A percentile compares a stretch with the other conserved stretches of the same genome.
phyloP scores from a whole-genome alignment of 2,329 filamentous ascomycete species.

The Tetracladium maxilliforme region DNA sequence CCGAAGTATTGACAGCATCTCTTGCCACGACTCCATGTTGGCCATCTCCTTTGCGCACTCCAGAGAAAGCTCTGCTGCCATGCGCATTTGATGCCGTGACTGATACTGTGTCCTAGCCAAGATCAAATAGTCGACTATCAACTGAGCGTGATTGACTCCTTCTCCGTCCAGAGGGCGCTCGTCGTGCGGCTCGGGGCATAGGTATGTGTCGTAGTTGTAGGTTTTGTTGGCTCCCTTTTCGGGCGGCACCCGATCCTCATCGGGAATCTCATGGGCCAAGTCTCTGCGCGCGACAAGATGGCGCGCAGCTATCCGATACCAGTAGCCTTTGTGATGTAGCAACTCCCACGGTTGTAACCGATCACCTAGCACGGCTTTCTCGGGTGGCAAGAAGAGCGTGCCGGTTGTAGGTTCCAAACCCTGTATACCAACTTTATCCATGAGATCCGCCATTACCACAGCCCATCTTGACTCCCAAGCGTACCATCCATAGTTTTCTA shows the following conservation, averaged over 20 bases:
- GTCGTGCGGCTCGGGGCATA: conserved; percentile 48
- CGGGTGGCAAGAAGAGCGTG: conserved; percentile 35
- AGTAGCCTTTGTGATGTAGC: conserved; percentile 53
- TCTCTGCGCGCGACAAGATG: conserved; percentile 36
- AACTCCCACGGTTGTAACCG: conserved; percentile 47
- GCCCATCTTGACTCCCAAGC: conserved; percentile 79
- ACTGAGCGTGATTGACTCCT: conserved; percentile 37
- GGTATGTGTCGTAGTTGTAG: conserved; percentile 49
- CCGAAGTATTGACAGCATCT: conserved; percentile 35
- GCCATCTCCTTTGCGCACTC: conserved; percentile 42
- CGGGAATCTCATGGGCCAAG: conserved; percentile 39
- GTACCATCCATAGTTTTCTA: conserved; percentile 81
- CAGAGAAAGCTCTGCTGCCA: conserved; percentile 39
- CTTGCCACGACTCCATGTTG: conserved; percentile 32
- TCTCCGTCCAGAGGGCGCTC: conserved; percentile 33
- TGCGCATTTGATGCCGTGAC: conserved; percentile 33
- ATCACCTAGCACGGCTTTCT: conserved; percentile 42
- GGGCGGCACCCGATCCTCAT: conserved; percentile 40
- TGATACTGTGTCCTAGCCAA: conserved; percentile 38
- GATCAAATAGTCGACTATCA: conserved; percentile 37
- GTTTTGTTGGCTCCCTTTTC: conserved; percentile 31
- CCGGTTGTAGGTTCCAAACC: conserved; percentile 29
- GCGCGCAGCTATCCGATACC: conserved; percentile 46
- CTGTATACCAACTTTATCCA: conserved; percentile 36
- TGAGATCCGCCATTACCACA: conserved; percentile 43